A percentile compares a stretch with the other conserved stretches of the same genome.
These are phyloP conservation scores for Sarcocystis neurona DNA, from an alignment of 169 alveolate genomes.

Conservation along the genomic window DNA sequence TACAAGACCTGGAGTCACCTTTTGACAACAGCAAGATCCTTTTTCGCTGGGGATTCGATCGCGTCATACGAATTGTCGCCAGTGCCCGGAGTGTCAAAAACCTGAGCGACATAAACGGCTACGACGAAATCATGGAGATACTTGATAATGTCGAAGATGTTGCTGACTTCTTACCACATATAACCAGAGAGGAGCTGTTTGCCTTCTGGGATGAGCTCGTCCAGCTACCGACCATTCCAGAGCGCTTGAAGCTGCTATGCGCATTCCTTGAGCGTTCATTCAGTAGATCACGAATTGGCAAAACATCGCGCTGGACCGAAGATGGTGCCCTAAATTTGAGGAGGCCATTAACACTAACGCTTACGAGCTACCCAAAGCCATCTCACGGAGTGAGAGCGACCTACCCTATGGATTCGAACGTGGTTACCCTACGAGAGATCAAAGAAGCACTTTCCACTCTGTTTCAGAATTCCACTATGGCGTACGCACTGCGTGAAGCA, in stretches of 20 bases:
- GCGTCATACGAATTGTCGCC: too few species aligned
- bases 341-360: not conserved
- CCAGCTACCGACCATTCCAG: not conserved
- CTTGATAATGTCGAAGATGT: not conserved
- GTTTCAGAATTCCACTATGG: not conserved
- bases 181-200: not conserved
- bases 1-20: not conserved
- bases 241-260: not conserved
- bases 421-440: not conserved
- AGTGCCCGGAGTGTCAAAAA: not conserved
- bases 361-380: conserved; percentile 26
- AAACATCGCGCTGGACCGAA: not conserved
- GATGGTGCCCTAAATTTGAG: not conserved
- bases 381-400: not conserved
- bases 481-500: not conserved
- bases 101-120: not conserved
- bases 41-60: not conserved
- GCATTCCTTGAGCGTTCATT: not conserved
- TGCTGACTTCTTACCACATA: not conserved
- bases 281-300: not conserved
- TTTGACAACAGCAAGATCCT: not conserved
- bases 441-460: not conserved
- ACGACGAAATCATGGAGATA: not conserved
- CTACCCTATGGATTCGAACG: not conserved
- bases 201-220: not conserved